These are phyloP conservation scores for Alternaria tenuissima DNA, from an alignment of 2,329 filamentous ascomycete species.

Conservation along the genomic window DNA sequence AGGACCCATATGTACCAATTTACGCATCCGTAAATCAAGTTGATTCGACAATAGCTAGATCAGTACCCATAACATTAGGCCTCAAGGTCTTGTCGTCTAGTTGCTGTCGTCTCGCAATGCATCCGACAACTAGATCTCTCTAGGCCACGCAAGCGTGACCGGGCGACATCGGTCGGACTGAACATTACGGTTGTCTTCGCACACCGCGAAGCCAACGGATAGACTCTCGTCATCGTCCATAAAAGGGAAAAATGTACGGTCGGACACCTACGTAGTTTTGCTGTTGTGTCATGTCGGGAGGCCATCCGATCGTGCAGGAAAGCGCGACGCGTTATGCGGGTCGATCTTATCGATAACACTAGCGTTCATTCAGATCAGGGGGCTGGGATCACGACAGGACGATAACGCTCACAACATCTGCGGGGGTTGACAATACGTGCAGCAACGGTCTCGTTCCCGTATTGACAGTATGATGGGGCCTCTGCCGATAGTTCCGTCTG, in stretches of 20 bases:
- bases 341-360: background rate
- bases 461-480: background rate
- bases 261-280: background rate
- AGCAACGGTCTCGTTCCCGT: background rate
- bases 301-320: background rate
- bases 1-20: background rate
- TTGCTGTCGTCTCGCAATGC: background rate
- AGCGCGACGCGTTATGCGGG: background rate
- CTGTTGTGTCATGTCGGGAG: background rate
- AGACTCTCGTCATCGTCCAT: background rate
- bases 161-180: background rate
- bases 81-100: background rate
- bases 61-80: background rate
- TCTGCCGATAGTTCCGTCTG: background rate
- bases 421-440: background rate
- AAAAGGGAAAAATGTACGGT: background rate
- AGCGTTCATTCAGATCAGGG: background rate
- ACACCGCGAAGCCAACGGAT: background rate
- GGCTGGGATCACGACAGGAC: background rate
- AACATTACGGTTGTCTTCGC: background rate
- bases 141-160: background rate
- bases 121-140: background rate
- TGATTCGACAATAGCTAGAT: background rate
- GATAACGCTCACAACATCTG: constrained; percentile 1
- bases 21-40: background rate